These are phyloP conservation scores for Spongispora temasekensis DNA, from an alignment of 1,284 basidiomycete species.

Conservation along the genomic window DNA sequence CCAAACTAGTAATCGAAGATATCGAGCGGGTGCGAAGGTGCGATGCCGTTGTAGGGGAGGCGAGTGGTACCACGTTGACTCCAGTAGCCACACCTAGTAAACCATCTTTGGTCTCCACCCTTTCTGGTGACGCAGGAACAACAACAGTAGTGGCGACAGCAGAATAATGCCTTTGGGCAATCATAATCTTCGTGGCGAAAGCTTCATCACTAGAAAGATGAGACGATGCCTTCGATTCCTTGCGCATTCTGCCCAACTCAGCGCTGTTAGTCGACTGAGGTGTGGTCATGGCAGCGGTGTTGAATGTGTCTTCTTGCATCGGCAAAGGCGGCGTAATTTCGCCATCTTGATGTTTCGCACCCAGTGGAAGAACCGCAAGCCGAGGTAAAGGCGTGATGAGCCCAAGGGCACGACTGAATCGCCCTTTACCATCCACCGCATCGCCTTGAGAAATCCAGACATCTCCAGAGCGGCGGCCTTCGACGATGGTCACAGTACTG, in stretches of 20 bases:
- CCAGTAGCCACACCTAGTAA: conserved; percentile 41
- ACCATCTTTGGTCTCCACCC: conserved; percentile 30
- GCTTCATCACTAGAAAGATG: conserved; percentile 54
- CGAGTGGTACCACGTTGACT: conserved; percentile 30
- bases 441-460: conserved; percentile 70
- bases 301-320: conserved; percentile 41
- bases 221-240: conserved; percentile 56
- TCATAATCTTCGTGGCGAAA: conserved; percentile 58
- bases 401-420: conserved; percentile 56
- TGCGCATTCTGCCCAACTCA: conserved; percentile 54
- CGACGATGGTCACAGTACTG: conserved; percentile 65
- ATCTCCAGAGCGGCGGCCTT: conserved; percentile 67
- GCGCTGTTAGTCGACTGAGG: conserved; percentile 55
- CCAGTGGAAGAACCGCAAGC: conserved; percentile 62
- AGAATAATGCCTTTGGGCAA: conserved; percentile 69
- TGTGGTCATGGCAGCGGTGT: conserved; percentile 44
- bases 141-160: conserved; percentile 62
- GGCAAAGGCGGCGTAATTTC: conserved; percentile 48
- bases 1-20: conserved; percentile 48
- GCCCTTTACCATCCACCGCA: conserved; percentile 61
- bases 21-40: conserved; percentile 46
- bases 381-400: conserved; percentile 63
- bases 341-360: conserved; percentile 42
- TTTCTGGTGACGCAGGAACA: conserved; percentile 50
- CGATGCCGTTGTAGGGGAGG: conserved; percentile 37